These are phyloP conservation scores for Neurospora tetraspora DNA, from an alignment of 495 filamentous ascomycete genomes.

Conservation along the genomic window DNA sequence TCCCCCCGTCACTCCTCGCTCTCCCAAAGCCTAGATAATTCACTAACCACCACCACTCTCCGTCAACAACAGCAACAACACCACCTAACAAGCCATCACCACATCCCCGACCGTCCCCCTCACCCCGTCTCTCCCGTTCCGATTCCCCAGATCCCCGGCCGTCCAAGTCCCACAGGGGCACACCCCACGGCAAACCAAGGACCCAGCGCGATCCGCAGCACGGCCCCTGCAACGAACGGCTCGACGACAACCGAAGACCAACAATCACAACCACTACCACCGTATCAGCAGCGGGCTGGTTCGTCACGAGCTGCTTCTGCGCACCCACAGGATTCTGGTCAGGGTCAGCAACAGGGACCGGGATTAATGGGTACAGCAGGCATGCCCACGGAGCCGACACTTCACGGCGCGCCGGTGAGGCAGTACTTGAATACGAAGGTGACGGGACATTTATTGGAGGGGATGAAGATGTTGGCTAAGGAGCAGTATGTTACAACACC, in stretches of 20 bases:
- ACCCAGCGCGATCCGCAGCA: constrained; percentile 32
- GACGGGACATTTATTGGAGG: constrained; percentile 74
- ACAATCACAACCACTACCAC: constrained; percentile 3
- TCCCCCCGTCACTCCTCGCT: background rate
- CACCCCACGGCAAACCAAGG: constrained; percentile 25
- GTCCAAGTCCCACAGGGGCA: constrained; percentile 8
- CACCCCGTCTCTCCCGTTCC: constrained; percentile 7
- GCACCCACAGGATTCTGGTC: constrained; percentile 31
- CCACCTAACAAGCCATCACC: constrained; percentile 4
- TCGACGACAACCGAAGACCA: constrained; percentile 14
- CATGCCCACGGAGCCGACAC: constrained; percentile 42
- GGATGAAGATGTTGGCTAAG: constrained; percentile 78
- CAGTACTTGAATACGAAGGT: constrained; percentile 87
- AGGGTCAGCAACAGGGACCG: background rate
- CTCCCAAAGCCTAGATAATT: background rate
- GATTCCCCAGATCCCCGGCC: constrained; percentile 15
- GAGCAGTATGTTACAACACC: constrained; percentile 59
- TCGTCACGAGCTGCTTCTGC: constrained; percentile 40
- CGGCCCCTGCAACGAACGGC: constrained; percentile 15
- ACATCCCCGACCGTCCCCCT: background rate
- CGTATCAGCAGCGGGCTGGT: constrained; percentile 6
- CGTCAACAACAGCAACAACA: constrained; percentile 11
- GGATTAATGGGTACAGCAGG: constrained; percentile 4
- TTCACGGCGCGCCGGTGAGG: constrained; percentile 76
- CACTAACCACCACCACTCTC: constrained; percentile 13